A percentile compares a stretch with the other conserved stretches of the same genome.
Conservation (phyloP, 2,329 filamentous ascomycete species). For the Magnaporthiopsis rhizophila region DNA sequence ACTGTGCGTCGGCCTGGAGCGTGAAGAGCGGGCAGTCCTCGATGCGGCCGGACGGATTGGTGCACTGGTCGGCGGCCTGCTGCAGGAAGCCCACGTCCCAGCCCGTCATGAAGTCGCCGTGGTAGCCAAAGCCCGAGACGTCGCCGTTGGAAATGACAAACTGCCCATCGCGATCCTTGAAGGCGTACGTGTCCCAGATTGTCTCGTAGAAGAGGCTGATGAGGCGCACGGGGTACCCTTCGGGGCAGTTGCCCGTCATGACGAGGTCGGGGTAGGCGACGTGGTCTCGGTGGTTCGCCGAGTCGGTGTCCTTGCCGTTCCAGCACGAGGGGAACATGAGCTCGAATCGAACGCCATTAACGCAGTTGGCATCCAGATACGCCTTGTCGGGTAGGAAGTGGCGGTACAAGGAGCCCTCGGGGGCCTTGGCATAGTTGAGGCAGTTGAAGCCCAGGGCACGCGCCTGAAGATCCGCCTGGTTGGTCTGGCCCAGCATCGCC, state of each 20-base stretch:
- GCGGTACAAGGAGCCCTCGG: conserved; percentile 71
- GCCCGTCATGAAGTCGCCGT: conserved; percentile 74
- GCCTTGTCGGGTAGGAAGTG: conserved; percentile 74
- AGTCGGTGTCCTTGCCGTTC: conserved; percentile 60
- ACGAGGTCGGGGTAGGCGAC: conserved; percentile 73
- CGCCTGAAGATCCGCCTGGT: conserved; percentile 62
- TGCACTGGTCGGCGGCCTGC: conserved; percentile 67
- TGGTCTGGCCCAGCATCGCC: conserved; percentile 52
- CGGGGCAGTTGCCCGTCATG: conserved; percentile 68
- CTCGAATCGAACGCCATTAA: conserved; percentile 74
- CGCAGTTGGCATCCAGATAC: conserved; percentile 73
- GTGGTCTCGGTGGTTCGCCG: conserved; percentile 51
- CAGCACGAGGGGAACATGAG: conserved; percentile 87
- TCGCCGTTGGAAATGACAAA: conserved; percentile 78
- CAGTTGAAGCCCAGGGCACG: conserved; percentile 94
- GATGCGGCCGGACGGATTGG: conserved; percentile 59
- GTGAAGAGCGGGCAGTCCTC: conserved; percentile 69
- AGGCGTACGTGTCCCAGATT: conserved; percentile 69
- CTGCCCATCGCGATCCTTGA: conserved; percentile 51
- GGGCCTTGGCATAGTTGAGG: conserved; percentile 61
- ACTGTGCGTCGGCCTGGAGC: conserved; percentile 50
- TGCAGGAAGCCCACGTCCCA: conserved; percentile 67
- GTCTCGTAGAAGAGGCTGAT: conserved; percentile 78
- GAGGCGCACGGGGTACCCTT: conserved; percentile 57
- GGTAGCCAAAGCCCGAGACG: conserved; percentile 61